Evolutionary conservation across 495 filamentous ascomycete species (phyloP), one percentile per base, ranked within the genome.

Genomic region (Penicillium maclennaniae): DNA sequence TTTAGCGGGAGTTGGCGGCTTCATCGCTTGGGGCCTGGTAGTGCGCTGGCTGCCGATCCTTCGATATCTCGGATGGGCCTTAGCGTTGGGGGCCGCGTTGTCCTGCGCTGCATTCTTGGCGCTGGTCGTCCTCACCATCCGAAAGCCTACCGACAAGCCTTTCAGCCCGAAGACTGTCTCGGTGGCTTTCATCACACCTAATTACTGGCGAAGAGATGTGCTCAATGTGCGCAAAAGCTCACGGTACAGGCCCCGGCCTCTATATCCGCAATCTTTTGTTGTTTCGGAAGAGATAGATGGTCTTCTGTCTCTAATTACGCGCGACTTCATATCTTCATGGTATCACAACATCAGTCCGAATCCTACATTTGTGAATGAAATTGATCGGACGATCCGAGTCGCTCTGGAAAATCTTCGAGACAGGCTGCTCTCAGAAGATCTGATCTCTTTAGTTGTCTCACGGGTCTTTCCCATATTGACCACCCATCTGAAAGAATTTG

Each of bases 291-390:
- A 83, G 21, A 71, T 97, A 51, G 91, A 97, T 69, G 83, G 85
- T 45, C 69, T 97, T 23, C 77, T 99, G 31, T 81, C 85, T 21
- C 75, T 88, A 34, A 80, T 95, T 47, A 74, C 88, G 43, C 81
- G 90, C 40, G 91, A 97, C 65, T 96, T 96, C 65, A 80, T 99
- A 36, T 80, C 78, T 31, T 85, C 85, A 10, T 99, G 93, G 93
- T 97, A 97, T 66, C 76, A 77, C 9, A 81, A 83, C 58, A 96
- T 99, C 67, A 96, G 87, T 67, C 80, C 78, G 38, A 89, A 87
- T 61, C 85, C 85, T 1, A 79, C 76, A 3, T 97, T 99, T 61
- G 67, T 81, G 34, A 85, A 93, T 62, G 88, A 96, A 69, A 84
- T 96, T 37, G 93, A 97, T 66, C 82, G 79, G 47, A 76, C 83